phyloP scores from a whole-genome alignment of 2,329 filamentous ascomycete species.

The Aureobasidium sp. region DNA sequence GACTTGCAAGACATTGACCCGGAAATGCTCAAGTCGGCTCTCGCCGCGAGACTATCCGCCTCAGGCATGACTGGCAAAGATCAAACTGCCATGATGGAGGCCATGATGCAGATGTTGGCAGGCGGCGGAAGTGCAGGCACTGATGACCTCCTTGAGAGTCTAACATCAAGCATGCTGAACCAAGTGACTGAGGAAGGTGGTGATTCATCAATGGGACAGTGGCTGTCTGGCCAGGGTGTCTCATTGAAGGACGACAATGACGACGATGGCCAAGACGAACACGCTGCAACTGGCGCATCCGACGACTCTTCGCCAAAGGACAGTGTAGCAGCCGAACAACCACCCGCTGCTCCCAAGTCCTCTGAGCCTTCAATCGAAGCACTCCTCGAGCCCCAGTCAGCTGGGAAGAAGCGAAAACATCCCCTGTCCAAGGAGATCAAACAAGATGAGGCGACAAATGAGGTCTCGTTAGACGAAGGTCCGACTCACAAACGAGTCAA shows the following conservation, averaged over 20 bases:
- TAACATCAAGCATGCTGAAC: constrained; percentile 37
- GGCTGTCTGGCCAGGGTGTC: constrained; percentile 29
- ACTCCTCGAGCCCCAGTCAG: background rate
- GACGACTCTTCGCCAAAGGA: constrained; percentile 1
- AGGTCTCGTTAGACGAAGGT: background rate
- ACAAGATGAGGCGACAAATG: background rate
- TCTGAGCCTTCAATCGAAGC: background rate
- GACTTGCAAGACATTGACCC: constrained; percentile 29
- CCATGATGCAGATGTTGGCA: constrained; percentile 39
- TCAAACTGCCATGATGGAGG: constrained; percentile 36
- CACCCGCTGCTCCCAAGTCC: constrained; percentile 1
- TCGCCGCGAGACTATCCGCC: constrained; percentile 26
- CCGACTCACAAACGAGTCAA: background rate
- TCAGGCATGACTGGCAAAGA: constrained; percentile 34
- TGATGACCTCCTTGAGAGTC: constrained; percentile 37
- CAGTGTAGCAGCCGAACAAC: constrained; percentile 7
- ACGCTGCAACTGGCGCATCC: background rate
- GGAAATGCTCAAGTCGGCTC: constrained; percentile 30
- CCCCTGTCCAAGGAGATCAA: background rate
- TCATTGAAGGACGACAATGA: constrained; percentile 20
- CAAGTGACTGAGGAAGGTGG: constrained; percentile 26
- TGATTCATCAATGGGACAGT: constrained; percentile 25
- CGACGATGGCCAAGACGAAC: constrained; percentile 23
- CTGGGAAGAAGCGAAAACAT: constrained; percentile 6
- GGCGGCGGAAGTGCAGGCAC: constrained; percentile 30